Evolutionary conservation across 2,329 filamentous ascomycete genomes (phyloP).

Genomic region (Graphilbum fragrans): DNA sequence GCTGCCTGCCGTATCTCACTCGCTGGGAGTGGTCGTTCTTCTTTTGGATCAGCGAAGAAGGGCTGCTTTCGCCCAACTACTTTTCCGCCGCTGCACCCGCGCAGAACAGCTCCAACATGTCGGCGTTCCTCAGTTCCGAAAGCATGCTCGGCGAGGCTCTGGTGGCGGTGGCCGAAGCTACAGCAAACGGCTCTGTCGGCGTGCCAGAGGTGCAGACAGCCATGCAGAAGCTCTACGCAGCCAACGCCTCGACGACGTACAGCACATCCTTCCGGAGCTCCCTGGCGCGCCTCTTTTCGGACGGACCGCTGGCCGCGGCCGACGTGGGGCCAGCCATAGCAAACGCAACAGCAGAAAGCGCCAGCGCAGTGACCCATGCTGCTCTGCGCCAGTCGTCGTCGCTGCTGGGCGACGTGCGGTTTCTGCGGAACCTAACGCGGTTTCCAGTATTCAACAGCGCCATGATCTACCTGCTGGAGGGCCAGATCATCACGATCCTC

Average conservation of each 20-base stretch:
- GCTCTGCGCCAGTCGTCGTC: conserved; percentile 24
- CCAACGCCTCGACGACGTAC: not conserved
- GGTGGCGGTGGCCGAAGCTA: no score
- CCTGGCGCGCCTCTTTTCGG: conserved; percentile 8
- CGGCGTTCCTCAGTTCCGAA: no score
- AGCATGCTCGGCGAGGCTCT: no score
- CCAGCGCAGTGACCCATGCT: not conserved
- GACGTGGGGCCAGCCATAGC: no score
- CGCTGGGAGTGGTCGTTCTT: conserved; percentile 84
- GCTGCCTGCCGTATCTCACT: conserved; percentile 81
- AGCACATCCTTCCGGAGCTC: not conserved
- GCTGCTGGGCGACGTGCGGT: conserved; percentile 43
- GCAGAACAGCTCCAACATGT: no score
- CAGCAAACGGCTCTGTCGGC: not conserved
- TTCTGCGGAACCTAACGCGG: conserved; percentile 51
- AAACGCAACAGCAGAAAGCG: no score
- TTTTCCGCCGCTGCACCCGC: not conserved
- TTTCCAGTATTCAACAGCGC: conserved; percentile 64
- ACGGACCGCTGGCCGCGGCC: no score
- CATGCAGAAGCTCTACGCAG: not conserved
- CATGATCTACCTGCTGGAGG: conserved; percentile 75
- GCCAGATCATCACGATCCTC: conserved; percentile 82
- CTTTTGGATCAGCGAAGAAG: conserved; percentile 88
- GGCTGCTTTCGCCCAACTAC: conserved; percentile 20
- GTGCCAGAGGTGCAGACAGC: not conserved